These are phyloP conservation scores for Mallotus japonicus DNA, from an alignment of 441 rosid species.

Conservation along the genomic window DNA sequence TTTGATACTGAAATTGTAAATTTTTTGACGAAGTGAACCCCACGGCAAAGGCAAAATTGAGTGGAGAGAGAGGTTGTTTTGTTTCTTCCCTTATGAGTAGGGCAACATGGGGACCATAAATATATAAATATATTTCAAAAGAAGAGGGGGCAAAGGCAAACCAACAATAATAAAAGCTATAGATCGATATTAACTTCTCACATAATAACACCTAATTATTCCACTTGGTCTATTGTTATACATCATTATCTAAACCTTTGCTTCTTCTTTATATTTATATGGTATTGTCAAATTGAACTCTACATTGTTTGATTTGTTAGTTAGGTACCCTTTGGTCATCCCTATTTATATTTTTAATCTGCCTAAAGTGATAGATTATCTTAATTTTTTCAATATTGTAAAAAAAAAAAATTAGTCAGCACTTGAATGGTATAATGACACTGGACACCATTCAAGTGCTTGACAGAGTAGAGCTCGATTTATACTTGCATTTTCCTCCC, in stretches of 20 bases:
- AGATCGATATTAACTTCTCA: not conserved
- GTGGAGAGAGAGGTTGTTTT: not conserved
- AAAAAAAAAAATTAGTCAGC: too few relatives aligned
- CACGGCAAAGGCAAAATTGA: conserved; percentile 2
- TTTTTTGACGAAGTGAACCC: not conserved
- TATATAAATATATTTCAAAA: not conserved
- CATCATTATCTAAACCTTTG: not conserved
- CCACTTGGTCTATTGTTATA: not conserved
- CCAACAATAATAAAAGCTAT: not conserved
- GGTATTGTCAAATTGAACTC: not conserved
- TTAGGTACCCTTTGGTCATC: too few relatives aligned
- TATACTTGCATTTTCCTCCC: too few relatives aligned
- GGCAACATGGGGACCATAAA: conserved; percentile 18
- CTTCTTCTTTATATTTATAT: not conserved
- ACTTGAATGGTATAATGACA: too few relatives aligned
- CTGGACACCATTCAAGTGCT: too few relatives aligned
- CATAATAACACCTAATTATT: not conserved
- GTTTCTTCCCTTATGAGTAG: conserved; percentile 15
- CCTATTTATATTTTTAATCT: too few relatives aligned
- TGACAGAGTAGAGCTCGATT: too few relatives aligned
- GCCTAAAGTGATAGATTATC: too few relatives aligned
- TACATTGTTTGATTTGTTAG: too few relatives aligned
- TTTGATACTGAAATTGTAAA: not conserved
- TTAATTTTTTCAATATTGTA: too few relatives aligned
- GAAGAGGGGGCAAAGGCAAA: not conserved